These are phyloP conservation scores for Kappamyces sp. DNA, from an alignment of 192 early-diverging fungal genomes.

Conservation along the genomic window DNA sequence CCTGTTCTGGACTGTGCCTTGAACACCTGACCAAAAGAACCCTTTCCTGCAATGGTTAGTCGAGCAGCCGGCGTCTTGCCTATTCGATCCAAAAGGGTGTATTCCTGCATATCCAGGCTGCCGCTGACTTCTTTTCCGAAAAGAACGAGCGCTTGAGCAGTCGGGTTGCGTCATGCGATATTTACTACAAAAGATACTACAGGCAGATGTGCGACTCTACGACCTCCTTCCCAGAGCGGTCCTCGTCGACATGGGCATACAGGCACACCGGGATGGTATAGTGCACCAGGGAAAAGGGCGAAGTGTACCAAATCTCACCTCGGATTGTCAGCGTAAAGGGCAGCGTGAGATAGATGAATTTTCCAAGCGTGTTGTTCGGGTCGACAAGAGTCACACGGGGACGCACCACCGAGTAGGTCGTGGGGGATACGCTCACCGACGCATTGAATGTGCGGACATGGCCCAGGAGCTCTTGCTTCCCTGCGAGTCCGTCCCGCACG, in stretches of 20 bases:
- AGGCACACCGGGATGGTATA: constrained; percentile 8
- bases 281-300: constrained; percentile 3
- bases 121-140: too few relatives aligned
- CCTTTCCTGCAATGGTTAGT: constrained; percentile 32
- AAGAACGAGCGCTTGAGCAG: too few relatives aligned
- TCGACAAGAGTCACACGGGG: constrained; percentile 7
- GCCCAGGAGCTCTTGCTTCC: constrained; percentile 5
- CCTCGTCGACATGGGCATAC: constrained; percentile 8
- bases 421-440: too few relatives aligned
- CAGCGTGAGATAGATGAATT: constrained; percentile 8
- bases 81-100: constrained; percentile 26
- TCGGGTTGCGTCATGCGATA: too few relatives aligned
- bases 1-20: constrained; percentile 25
- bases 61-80: constrained; percentile 12
- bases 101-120: constrained; percentile 18
- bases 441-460: constrained; percentile 9
- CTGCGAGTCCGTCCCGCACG: not conserved
- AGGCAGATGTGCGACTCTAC: too few relatives aligned
- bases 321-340: constrained; percentile 5
- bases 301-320: constrained; percentile 7
- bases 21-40: constrained; percentile 55
- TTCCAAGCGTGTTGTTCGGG: constrained; percentile 11
- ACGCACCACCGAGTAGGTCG: not conserved
- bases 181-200: too few relatives aligned
- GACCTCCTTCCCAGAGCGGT: too few relatives aligned